A percentile compares a stretch with the other conserved stretches of the same genome.
These are phyloP conservation scores for Rosa rugosa DNA, from an alignment of 306 rosid genomes.

Conservation along the genomic window DNA sequence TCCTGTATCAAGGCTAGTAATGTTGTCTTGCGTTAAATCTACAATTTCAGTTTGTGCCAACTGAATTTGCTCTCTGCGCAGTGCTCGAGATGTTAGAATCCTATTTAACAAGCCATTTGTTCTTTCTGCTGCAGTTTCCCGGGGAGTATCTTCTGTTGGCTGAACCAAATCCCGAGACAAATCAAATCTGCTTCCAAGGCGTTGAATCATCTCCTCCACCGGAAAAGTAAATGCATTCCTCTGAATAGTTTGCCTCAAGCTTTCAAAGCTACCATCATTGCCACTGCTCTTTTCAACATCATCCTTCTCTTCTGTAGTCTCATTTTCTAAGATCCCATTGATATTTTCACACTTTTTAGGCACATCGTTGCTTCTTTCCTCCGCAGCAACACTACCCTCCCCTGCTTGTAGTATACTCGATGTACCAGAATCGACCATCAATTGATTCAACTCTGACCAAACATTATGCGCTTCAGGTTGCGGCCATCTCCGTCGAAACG, in stretches of 20 bases:
- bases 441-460: slow-evolving; percentile 56
- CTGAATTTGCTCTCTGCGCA: slow-evolving; percentile 67
- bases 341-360: too few species aligned
- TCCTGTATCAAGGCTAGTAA: slow-evolving; percentile 42
- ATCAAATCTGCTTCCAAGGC: slow-evolving; percentile 77
- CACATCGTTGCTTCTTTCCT: slow-evolving; percentile 53
- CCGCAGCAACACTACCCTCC: slow-evolving; percentile 87
- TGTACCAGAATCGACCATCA: slow-evolving; percentile 63
- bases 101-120: slow-evolving; percentile 59
- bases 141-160: slow-evolving; percentile 50
- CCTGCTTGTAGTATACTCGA: slow-evolving; percentile 65
- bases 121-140: slow-evolving; percentile 57
- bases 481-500: slow-evolving; percentile 53
- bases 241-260: slow-evolving; percentile 78
- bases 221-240: slow-evolving; percentile 64
- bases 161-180: slow-evolving; percentile 53
- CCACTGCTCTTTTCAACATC: too few species aligned
- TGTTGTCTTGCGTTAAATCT: slow-evolving; percentile 47
- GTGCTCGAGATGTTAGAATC: slow-evolving; percentile 72
- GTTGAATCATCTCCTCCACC: slow-evolving; percentile 86
- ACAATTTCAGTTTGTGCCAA: slow-evolving; percentile 51
- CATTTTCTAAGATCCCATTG: too few species aligned
- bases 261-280: too few species aligned
- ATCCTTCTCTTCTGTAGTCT: too few species aligned
- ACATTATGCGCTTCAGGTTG: slow-evolving; percentile 46